Evolutionary conservation across 2,329 filamentous ascomycete species (phyloP), one percentile per base, ranked within the genome.

Genomic region (Thermothelomyces thermophilus): DNA sequence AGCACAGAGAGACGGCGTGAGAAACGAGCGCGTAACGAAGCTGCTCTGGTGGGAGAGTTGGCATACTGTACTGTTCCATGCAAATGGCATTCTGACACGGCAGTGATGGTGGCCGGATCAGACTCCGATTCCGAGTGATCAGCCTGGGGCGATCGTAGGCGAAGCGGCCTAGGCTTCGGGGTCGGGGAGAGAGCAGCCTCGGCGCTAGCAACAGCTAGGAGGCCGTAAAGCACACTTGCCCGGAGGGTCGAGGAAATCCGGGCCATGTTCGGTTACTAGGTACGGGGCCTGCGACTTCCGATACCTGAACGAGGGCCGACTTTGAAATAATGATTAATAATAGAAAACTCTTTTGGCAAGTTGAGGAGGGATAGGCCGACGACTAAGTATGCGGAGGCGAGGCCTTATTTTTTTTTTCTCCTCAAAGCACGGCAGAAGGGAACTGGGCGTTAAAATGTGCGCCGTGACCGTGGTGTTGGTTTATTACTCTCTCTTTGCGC

Each of bases 71-170:
- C 56, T 16, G 64, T 65, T 8, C 58, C 69, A 41, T 75, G 71
- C 5, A 71, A 56, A 54, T 74, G 72, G 50, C 79, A 82, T 2
- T 64, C 70, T 2, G 76, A 77, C 1, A 43, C 30, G 9, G 30
- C 41, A 34, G 41, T 43, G 17, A 43, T 34, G 19, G 41, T 35
- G 41, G 41, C 35, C 10, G 44, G 44, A 19, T 24, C 24, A 5
- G 44, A 16, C 2, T 65, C 70, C 4, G 76, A 77, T 1, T 80
- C 65, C 1, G 74, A 73, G 1, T 75, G 73, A 9, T 66, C 45
- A 22, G 48, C 43, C 28, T 52, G 50, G 13, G 48, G 50, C 24
- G 56, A 48, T 26, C 41, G 35, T 22, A 33, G 36, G 10, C 28
- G 35, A 22, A 46, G 33, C 17, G 34, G 30, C 5, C 6, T 6